Percentiles rank a stretch among this genome's conserved stretches.
Evolutionary conservation across 306 rosid genomes (phyloP).

Genomic region (Rosa multiflora): DNA sequence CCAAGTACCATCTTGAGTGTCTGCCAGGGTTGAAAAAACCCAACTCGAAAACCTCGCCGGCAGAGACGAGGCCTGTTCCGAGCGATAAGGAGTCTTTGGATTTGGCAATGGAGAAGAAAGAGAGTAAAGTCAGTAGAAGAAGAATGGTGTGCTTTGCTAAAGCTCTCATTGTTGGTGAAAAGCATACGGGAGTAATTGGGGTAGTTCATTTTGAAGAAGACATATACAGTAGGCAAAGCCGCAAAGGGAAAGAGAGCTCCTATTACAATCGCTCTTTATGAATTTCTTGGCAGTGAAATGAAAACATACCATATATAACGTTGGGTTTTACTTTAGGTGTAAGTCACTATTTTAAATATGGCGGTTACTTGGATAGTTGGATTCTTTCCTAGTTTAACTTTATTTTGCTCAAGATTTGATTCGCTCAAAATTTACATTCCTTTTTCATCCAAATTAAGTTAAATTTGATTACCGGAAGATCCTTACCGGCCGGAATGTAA

Average conservation of each 20-base stretch:
- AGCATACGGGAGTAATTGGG: not conserved
- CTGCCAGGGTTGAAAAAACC: conserved; percentile 40
- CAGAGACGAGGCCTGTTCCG: conserved; percentile 46
- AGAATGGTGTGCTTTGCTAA: conserved; percentile 23
- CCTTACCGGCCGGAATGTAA: too few species aligned
- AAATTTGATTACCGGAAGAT: too few species aligned
- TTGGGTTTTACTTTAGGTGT: too few species aligned
- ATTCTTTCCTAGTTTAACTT: too few species aligned
- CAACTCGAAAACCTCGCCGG: conserved; percentile 39
- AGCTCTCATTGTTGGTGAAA: conserved; percentile 39
- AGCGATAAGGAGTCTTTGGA: conserved; percentile 44
- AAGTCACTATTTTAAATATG: too few species aligned
- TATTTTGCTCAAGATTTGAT: too few species aligned
- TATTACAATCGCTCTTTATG: not conserved
- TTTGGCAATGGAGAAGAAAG: conserved; percentile 23
- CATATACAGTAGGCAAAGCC: not conserved
- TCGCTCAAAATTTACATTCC: too few species aligned
- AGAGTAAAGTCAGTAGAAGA: not conserved
- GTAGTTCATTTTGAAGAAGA: not conserved
- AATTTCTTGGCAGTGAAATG: too few species aligned
- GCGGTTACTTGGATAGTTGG: too few species aligned
- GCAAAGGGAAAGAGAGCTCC: conserved; percentile 1
- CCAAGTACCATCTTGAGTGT: conserved; percentile 45
- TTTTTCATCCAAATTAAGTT: too few species aligned
- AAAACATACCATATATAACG: too few species aligned